Evolutionary conservation across 371 early-diverging fungal genomes (phyloP).

Genomic region (Mortierella sp.): DNA sequence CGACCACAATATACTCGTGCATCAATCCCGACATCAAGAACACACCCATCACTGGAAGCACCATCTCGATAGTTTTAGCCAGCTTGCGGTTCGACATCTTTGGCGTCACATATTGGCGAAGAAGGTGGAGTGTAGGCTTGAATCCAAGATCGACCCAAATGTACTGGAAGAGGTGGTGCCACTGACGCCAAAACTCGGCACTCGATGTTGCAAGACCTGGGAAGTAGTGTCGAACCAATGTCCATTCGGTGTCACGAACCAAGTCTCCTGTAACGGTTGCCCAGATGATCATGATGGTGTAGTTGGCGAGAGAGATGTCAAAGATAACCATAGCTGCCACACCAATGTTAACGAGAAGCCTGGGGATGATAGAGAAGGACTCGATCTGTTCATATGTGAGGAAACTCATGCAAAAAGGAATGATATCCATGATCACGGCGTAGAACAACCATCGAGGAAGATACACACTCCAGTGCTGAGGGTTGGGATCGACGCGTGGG

Average conservation of each 20-base stretch:
- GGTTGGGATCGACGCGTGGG: constrained; percentile 35
- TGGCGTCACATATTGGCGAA: constrained; percentile 33
- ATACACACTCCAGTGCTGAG: constrained; percentile 48
- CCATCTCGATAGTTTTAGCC: constrained; percentile 19
- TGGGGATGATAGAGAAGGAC: constrained; percentile 13
- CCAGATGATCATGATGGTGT: constrained; percentile 50
- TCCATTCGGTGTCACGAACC: constrained; percentile 51
- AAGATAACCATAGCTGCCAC: constrained; percentile 40
- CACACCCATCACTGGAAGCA: constrained; percentile 46
- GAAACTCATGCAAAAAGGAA: constrained; percentile 32
- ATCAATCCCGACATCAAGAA: constrained; percentile 52
- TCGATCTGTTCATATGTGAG: constrained; percentile 34
- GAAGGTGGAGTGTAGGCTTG: constrained; percentile 33
- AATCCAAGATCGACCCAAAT: constrained; percentile 51
- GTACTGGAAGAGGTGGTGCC: constrained; percentile 51
- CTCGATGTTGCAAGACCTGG: constrained; percentile 50
- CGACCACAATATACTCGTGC: constrained; percentile 45
- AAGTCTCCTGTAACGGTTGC: constrained; percentile 34
- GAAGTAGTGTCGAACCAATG: constrained; percentile 46
- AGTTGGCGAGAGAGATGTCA: constrained; percentile 45
- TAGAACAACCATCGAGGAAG: constrained; percentile 50
- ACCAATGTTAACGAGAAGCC: constrained; percentile 11
- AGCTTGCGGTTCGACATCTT: constrained; percentile 10
- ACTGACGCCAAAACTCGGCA: constrained; percentile 48
- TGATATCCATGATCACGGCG: constrained; percentile 25